phyloP scores from a whole-genome alignment of 106 monocot genomes.

The Gastrodia elata region DNA sequence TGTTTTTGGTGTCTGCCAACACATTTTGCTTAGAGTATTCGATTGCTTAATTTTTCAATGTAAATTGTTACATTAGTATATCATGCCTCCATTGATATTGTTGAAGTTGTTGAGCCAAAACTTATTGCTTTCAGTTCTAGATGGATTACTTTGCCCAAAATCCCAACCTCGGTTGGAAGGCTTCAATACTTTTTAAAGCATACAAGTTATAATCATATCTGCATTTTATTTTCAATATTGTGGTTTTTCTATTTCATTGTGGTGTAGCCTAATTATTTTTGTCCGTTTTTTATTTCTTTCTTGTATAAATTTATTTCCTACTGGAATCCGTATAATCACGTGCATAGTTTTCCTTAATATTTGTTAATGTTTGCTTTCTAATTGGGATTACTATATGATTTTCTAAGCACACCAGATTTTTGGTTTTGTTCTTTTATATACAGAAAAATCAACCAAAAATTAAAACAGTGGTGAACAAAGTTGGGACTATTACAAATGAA shows the following conservation, averaged over 20 bases:
- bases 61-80: background rate
- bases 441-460: slow-evolving; percentile 98
- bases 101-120: background rate
- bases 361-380: background rate
- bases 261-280: too few relatives aligned
- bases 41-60: background rate
- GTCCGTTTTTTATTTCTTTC: background rate
- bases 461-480: slow-evolving; percentile 91
- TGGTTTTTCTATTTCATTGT: background rate
- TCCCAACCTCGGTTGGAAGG: background rate
- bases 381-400: background rate
- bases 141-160: background rate
- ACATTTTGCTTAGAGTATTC: too few relatives aligned
- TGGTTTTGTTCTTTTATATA: slow-evolving; percentile 12
- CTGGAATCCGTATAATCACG: background rate
- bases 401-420: background rate
- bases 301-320: background rate
- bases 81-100: background rate
- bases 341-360: background rate
- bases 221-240: background rate
- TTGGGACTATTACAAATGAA: slow-evolving; percentile 86
- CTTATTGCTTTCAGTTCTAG: background rate
- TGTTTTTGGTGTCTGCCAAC: too few relatives aligned
- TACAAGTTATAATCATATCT: background rate
- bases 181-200: background rate